These are phyloP conservation scores for Penicillium sp. DNA, from an alignment of 2,329 filamentous ascomycete genomes.

Conservation along the genomic window DNA sequence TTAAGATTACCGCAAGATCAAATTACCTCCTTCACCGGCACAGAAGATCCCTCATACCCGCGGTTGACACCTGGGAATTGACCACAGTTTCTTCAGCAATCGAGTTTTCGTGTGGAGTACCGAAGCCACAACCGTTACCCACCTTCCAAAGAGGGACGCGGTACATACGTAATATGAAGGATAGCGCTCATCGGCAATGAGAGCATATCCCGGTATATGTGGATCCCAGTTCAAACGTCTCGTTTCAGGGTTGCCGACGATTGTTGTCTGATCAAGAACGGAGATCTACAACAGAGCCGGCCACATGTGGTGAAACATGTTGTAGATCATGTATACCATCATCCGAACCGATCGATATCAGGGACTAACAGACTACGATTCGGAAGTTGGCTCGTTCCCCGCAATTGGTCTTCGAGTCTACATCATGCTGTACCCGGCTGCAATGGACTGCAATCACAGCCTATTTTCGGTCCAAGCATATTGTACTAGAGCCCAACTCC, in stretches of 20 bases:
- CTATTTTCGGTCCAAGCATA: not conserved
- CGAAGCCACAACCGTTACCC: conserved; percentile 23
- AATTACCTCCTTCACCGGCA: no score
- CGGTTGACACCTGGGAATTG: not conserved
- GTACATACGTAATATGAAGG: conserved; percentile 4
- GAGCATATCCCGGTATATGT: not conserved
- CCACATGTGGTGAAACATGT: not conserved
- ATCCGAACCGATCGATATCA: not conserved
- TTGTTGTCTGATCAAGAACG: conserved; percentile 5
- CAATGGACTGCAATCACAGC: not conserved
- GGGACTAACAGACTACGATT: not conserved
- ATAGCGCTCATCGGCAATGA: not conserved
- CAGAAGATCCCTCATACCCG: no score
- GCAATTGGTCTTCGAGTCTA: not conserved
- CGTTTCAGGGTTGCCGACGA: conserved; percentile 1
- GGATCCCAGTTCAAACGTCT: not conserved
- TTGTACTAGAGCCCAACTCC: not conserved
- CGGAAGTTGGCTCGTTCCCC: not conserved
- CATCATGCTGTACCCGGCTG: not conserved
- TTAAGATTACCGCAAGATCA: no score
- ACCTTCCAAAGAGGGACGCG: not conserved
- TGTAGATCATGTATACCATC: not conserved
- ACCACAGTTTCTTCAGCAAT: conserved; percentile 12
- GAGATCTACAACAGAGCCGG: not conserved
- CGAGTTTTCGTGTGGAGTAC: conserved; percentile 14